Base-by-base conservation (phyloP, 805 yeast genomes). In the Wickerhamiella azymoides region DNA sequence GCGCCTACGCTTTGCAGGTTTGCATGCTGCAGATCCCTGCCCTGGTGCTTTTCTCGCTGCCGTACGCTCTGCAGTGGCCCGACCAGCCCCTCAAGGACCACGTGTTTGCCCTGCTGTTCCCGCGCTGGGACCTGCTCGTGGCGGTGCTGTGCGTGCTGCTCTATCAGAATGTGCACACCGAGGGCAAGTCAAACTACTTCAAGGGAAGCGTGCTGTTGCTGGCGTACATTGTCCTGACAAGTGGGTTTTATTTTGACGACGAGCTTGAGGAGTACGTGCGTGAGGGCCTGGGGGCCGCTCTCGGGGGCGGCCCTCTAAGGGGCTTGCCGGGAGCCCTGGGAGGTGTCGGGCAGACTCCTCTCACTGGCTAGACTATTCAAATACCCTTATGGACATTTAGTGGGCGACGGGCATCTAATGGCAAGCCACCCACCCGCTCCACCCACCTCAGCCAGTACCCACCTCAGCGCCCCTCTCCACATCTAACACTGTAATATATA, bases 1-100 rank as follows among this genome's bases (percentile, higher is more conserved):
- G 94, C 51, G 98, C 98, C 0, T 92, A 92, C 60, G 98, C 95
- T 0, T 69, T 92, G 49, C 98, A 92, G 62, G 98, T 92, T 13
- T 89, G 95, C 54, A 68, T 92, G 48, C 70, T 92, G 52, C 98
- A 92, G 61, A 84, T 92, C 40, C 98, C 98, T 0, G 79, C 92
- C 1, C 72, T 92, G 58, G 94, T 86, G 10, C 58, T 89, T 10
- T 85, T 74, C 58, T 80, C 95, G 2, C 71, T 81, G 47, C 64
- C 54, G 55, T 48, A 54, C 40, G 44, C 54, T 16, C 17, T 48
- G 5, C 21, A 48, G 6, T 48, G 45, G 14, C 36, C 47, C 10
- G 43, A 42, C 28, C 56, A 53, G 13, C 52, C 54, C 3, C 49
- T 61, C 30, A 56, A 60, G 36, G 56, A 60, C 43, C 56, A 51